phyloP scores from a whole-genome alignment of 306 rosid genomes.

The Senna siamea region DNA sequence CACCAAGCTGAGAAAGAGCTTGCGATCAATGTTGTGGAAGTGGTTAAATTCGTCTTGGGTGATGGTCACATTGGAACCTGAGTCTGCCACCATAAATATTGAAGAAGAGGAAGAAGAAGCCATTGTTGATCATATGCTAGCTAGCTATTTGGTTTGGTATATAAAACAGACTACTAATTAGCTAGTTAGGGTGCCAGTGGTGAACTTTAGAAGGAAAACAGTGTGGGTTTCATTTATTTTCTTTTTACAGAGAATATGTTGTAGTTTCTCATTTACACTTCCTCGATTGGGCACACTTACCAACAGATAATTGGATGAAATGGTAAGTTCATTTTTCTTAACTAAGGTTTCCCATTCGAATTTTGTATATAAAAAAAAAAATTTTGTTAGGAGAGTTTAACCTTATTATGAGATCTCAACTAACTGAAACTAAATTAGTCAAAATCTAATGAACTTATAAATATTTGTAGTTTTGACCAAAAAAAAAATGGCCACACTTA shows the following conservation, averaged over 20 bases:
- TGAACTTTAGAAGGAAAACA: constrained; percentile 1
- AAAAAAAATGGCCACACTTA: too few relatives aligned
- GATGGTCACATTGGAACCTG: constrained; percentile 3
- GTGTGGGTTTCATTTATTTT: background rate
- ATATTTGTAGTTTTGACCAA: too few relatives aligned
- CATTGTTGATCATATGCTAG: constrained; percentile 17
- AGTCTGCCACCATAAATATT: background rate
- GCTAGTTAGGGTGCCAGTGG: background rate
- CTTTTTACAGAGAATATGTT: background rate
- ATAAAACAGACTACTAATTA: background rate
- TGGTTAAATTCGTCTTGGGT: constrained; percentile 53
- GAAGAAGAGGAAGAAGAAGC: background rate
- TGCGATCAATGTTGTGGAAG: constrained; percentile 67
- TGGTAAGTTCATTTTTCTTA: too few relatives aligned
- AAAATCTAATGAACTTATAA: too few relatives aligned
- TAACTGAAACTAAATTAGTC: too few relatives aligned
- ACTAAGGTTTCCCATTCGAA: too few relatives aligned
- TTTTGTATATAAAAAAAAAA: too few relatives aligned
- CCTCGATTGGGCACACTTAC: too few relatives aligned
- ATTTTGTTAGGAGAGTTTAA: too few relatives aligned
- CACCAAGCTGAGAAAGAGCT: constrained; percentile 55
- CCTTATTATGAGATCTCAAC: too few relatives aligned
- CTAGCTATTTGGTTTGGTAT: background rate
- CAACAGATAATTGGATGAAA: too few relatives aligned
- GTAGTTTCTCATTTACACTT: background rate